These are phyloP conservation scores for Coprinopsis strossmayeri DNA, from an alignment of 768 basidiomycete species.

Conservation along the genomic window DNA sequence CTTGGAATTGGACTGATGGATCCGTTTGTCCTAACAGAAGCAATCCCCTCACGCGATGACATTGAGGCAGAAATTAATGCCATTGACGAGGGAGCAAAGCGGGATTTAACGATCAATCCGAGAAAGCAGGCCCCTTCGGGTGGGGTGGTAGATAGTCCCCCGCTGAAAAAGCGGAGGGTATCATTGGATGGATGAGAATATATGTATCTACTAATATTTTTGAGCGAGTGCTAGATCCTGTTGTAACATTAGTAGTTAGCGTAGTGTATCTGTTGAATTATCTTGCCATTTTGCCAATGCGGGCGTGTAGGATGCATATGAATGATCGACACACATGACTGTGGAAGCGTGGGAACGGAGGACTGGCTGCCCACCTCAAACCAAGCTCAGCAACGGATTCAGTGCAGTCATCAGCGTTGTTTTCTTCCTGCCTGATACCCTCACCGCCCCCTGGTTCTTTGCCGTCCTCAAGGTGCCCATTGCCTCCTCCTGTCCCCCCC, in stretches of 20 bases:
- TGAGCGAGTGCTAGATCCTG: too few species aligned
- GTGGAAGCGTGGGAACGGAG: neutral
- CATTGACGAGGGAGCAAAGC: conserved; percentile 16
- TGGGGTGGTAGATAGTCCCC: conserved; percentile 27
- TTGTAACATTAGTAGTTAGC: neutral
- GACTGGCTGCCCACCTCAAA: neutral
- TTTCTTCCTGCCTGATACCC: conserved; percentile 11
- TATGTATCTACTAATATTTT: too few species aligned
- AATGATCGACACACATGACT: neutral
- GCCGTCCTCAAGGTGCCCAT: neutral
- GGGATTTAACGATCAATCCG: conserved; percentile 6
- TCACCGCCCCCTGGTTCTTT: neutral
- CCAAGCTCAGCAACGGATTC: neutral
- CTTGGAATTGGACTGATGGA: conserved; percentile 50
- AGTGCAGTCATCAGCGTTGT: neutral
- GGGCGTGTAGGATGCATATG: neutral
- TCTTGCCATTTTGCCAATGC: neutral
- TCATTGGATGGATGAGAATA: conserved; percentile 15
- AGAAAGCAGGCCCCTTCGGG: neutral
- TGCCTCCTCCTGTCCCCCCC: neutral
- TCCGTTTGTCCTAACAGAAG: conserved; percentile 44
- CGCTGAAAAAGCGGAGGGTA: conserved; percentile 46
- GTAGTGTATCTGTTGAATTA: neutral
- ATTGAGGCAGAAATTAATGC: conserved; percentile 24
- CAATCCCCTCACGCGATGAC: conserved; percentile 21